A percentile compares a stretch with the other conserved stretches of the same genome.
phyloP scores from a whole-genome alignment of 441 rosid genomes.

The Populus hybrid region DNA sequence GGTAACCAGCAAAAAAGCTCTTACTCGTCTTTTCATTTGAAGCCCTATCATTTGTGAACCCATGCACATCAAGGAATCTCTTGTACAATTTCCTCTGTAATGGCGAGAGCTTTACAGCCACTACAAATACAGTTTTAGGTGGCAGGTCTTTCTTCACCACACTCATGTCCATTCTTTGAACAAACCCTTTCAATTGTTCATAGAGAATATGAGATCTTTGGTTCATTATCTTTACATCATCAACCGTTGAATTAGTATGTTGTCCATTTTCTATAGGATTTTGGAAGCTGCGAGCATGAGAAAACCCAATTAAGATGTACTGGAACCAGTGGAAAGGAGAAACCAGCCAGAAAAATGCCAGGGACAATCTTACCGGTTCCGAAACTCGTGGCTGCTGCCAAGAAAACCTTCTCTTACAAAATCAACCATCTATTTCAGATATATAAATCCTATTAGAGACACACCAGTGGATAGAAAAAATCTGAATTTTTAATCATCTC shows the following conservation, averaged over 20 bases:
- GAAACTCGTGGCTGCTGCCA: slow-evolving; percentile 97
- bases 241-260: slow-evolving; percentile 92
- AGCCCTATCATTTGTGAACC: slow-evolving; percentile 58
- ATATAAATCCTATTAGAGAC: slow-evolving; percentile 24
- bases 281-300: slow-evolving; percentile 69
- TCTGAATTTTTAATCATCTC: slow-evolving; percentile 12
- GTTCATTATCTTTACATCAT: slow-evolving; percentile 98
- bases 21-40: slow-evolving; percentile 70
- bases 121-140: slow-evolving; percentile 96
- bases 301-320: slow-evolving; percentile 16
- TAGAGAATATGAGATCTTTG: slow-evolving; percentile 98
- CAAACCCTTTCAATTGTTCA: slow-evolving; percentile 97
- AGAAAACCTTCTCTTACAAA: slow-evolving; percentile 99
- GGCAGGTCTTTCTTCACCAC: slow-evolving; percentile 98
- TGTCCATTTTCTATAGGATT: slow-evolving; percentile 99
- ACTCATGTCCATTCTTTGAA: slow-evolving; percentile 99
- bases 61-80: slow-evolving; percentile 91
- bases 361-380: slow-evolving; percentile 75
- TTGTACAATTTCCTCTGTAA: slow-evolving; percentile 89
- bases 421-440: slow-evolving; percentile 91
- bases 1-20: slow-evolving; percentile 98
- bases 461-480: slow-evolving; percentile 7
- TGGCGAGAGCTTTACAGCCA: slow-evolving; percentile 93
- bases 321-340: slow-evolving; percentile 17
- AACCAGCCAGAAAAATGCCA: slow-evolving; percentile 19